Percentiles rank a stretch among this genome's conserved stretches.
These are phyloP conservation scores for Raphanus raphanistrum DNA, from an alignment of 345 rosid genomes.

Conservation along the genomic window DNA sequence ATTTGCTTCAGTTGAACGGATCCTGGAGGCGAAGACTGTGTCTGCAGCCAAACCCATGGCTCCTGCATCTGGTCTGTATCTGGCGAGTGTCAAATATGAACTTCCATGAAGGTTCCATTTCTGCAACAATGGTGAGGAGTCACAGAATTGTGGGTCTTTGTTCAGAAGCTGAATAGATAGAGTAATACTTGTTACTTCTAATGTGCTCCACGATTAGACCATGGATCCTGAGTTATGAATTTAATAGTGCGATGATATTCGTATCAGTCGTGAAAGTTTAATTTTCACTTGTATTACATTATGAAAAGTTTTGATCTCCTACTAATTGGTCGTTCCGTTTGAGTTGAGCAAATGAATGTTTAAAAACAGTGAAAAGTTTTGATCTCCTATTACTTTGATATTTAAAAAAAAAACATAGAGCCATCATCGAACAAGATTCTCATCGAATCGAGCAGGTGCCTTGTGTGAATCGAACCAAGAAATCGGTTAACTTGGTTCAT, in stretches of 20 bases:
- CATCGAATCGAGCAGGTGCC: no score
- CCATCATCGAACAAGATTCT: no score
- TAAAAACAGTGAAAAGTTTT: no score
- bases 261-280: neutral
- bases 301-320: neutral
- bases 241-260: neutral
- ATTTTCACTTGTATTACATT: neutral
- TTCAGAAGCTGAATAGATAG: neutral
- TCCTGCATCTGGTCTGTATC: slow-evolving; percentile 83
- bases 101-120: slow-evolving; percentile 1
- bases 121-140: neutral
- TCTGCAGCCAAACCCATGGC: slow-evolving; percentile 87
- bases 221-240: neutral
- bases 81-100: slow-evolving; percentile 64
- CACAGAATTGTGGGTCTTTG: neutral
- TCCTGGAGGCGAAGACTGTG: slow-evolving; percentile 71
- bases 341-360: no score
- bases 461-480: no score
- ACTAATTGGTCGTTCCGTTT: no score
- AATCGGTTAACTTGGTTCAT: no score
- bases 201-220: neutral
- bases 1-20: slow-evolving; percentile 56
- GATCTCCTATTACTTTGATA: no score
- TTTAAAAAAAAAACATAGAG: no score
- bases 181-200: neutral